Evolutionary conservation across 495 filamentous ascomycete genomes (phyloP), one percentile per base, ranked within the genome.

Genomic region (Patellaria atrata): DNA sequence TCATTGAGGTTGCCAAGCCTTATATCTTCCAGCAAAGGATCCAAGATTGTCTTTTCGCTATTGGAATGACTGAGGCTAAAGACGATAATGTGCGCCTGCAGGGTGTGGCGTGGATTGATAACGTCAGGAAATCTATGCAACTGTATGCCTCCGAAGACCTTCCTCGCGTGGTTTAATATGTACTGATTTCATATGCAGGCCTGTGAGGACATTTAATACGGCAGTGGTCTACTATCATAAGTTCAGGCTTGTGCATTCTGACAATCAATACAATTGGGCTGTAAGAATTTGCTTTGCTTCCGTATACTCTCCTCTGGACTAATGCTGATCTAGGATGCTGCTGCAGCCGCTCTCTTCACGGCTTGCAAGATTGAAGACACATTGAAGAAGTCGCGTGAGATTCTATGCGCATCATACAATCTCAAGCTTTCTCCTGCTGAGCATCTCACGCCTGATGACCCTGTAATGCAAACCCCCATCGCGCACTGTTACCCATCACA

Each of bases 301-400:
- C 11, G 17, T 36, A 12, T 40, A 41, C 30, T 40, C 8, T 19
- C 35, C 10, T 19, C 29, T 10, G 18, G 15, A 15, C 23, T 44
- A 25, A 51, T 12, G 27, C 15, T 15, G 22, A 30, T 2, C 25
- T 33, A 77, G 70, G 89, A 96, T 53, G 84, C 83, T 3, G 82
- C 85, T 3, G 71, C 85, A 0, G 86, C 89, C 9, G 74, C 82
- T 19, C 63, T 97, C 20, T 87, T 96, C 48, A 77, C 79, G 12
- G 85, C 85, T 22, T 94, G 87, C 68, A 97, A 97, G 57, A 84
- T 87, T 27, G 89, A 97, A 51, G 89, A 97, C 53, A 96, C 89
- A 1, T 64, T 96, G 29, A 96, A 97, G 60, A 96, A 96, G 60
- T 92, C 83, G 12, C 72, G 72, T 31, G 89, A 97, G 35, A 89